phyloP scores from a whole-genome alignment of 1,139 yeast genomes.

The Hemisphaericaspora xylanilytica region DNA sequence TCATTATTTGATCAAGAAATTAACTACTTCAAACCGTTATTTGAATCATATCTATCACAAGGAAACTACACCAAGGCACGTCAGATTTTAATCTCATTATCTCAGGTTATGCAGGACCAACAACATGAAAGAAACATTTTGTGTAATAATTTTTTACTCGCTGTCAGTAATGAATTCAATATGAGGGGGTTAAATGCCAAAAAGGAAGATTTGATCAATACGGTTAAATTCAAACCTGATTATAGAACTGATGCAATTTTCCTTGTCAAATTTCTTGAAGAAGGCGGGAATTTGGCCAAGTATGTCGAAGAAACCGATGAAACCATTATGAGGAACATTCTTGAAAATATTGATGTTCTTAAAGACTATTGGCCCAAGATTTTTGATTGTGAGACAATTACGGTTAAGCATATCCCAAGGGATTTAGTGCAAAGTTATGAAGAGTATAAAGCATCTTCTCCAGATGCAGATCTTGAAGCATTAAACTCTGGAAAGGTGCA shows the following conservation, averaged over 20 bases:
- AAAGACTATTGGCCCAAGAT: constrained; percentile 57
- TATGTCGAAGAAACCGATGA: constrained; percentile 6
- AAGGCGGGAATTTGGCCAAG: constrained; percentile 3
- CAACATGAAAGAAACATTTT: constrained; percentile 32
- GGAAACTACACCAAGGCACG: constrained; percentile 72
- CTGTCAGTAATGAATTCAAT: too few relatives aligned
- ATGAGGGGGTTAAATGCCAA: neutral
- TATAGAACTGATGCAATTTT: constrained; percentile 49
- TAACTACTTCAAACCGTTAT: constrained; percentile 10
- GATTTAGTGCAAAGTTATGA: constrained; percentile 33
- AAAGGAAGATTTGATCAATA: constrained; percentile 12
- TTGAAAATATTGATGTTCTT: constrained; percentile 65
- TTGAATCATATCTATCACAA: constrained; percentile 41
- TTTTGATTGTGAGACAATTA: constrained; percentile 25
- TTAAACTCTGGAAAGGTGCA: constrained; percentile 24
- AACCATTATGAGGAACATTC: constrained; percentile 32
- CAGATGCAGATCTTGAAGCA: constrained; percentile 23
- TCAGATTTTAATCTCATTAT: constrained; percentile 56
- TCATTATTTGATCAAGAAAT: constrained; percentile 12
- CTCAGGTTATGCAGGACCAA: constrained; percentile 33
- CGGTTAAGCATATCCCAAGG: constrained; percentile 31
- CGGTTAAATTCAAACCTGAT: constrained; percentile 35
- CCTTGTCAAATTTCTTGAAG: constrained; percentile 21
- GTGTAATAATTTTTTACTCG: constrained; percentile 26
- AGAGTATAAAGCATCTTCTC: constrained; percentile 16